Base-by-base conservation (phyloP, 768 basidiomycete genomes). In the Mycena capillaripes region DNA sequence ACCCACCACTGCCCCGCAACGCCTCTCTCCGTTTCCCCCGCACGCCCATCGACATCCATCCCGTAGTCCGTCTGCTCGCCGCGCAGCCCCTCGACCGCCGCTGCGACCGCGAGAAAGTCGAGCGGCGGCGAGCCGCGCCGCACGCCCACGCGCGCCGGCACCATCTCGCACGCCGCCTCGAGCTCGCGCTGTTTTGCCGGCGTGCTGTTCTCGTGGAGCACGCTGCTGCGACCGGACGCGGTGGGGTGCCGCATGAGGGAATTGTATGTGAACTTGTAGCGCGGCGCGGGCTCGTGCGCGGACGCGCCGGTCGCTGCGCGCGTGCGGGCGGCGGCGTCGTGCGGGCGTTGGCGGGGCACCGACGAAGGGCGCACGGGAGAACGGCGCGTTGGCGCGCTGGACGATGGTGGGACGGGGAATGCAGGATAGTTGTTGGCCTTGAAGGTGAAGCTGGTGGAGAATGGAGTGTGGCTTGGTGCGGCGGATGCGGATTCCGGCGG, bases 181-280 rank as follows among this genome's bases (percentile, higher is more conserved):
- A 69, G 59, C 48, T 61, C 53, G 27, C 30, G 67, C 59, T 40
- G 64, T 10, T 25, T 14, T 34, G 64, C 52, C 2, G 50, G 36
- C n/a, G 25, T 27, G 17, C 50, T 11, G 16, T 46, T 11, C 32
- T 38, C 60, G 29, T 23, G 11, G 12, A 38, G 38, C 7, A 16
- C 7, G 38, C 38, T 38, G 38, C 16, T 2, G 38, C 25, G 60
- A 25, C 14, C 21, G 5, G 42, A 21, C n/a, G 32, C 17, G 27
- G 23, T 25, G 25, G 25, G 64, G 7, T 38, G 64, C 6, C 64
- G 64, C 23, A 65, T 65, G 25, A 65, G 64, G 38, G 64, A 65
- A 38, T 65, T 30, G 53, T 44, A 48, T 3, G 42, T 61, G 60
- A 46, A 61, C 17, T 5, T 58, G 36, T 58, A 58, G 60, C 29